Percentiles rank a stretch among this genome's conserved stretches.
phyloP scores from a whole-genome alignment of 208 protist genomes.

The Eutreptiella sp. region DNA sequence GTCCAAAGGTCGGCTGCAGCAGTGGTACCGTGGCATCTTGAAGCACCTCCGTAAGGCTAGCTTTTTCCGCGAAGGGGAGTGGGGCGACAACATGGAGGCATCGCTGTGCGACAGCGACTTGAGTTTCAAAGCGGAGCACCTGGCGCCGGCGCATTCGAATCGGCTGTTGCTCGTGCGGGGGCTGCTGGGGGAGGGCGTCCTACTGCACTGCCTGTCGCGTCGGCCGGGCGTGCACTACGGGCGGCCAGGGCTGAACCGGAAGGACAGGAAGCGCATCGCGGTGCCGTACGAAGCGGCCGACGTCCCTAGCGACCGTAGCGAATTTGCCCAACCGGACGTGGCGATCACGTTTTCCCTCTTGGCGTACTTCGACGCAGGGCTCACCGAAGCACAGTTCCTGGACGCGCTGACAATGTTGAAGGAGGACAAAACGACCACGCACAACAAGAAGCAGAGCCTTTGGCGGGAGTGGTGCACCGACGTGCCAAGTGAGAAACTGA shows the following conservation, averaged over 20 bases:
- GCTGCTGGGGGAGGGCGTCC: neutral
- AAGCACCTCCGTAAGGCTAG: no score
- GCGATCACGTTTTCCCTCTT: neutral
- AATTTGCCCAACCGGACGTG: constrained; percentile 21
- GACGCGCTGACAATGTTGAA: neutral
- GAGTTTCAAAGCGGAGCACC: no score
- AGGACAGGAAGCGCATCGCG: neutral
- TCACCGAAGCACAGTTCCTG: neutral
- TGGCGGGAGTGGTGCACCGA: no score
- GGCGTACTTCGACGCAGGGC: neutral
- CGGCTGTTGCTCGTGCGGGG: neutral
- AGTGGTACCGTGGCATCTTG: no score
- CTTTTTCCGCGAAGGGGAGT: no score
- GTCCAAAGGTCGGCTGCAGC: no score
- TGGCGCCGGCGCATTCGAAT: no score
- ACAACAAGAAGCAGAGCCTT: no score
- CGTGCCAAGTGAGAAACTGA: no score
- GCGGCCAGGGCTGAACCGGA: neutral
- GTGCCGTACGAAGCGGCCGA: constrained; percentile 22
- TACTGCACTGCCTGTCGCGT: neutral
- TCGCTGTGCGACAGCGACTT: no score
- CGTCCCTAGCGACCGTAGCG: neutral
- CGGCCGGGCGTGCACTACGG: neutral
- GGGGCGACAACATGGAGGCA: no score
- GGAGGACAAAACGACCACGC: no score